Conservation (phyloP, 148 eudicot genomes). For the Cornus kousa region DNA sequence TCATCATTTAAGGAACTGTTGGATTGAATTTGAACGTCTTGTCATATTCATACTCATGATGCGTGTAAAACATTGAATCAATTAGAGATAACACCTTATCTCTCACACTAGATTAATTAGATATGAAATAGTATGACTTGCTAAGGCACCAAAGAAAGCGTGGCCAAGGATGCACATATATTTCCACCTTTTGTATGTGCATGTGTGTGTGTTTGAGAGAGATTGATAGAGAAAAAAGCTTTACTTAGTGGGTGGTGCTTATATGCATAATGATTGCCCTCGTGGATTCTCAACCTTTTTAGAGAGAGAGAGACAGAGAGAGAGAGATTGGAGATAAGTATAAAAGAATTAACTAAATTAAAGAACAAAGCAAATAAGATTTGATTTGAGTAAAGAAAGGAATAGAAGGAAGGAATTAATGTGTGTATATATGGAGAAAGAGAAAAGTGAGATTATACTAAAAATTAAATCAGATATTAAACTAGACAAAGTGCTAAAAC, state of each 20-base stretch:
- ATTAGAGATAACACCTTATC: not conserved
- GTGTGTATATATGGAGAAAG: not conserved
- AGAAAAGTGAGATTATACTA: constrained; percentile 9
- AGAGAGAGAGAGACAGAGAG: not conserved
- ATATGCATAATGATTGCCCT: constrained; percentile 38
- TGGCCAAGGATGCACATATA: not conserved
- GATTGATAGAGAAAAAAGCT: not conserved
- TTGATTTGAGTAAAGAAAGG: constrained; percentile 16
- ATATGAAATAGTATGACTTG: not conserved
- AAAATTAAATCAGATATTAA: not conserved
- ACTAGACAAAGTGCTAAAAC: not conserved
- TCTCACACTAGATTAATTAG: not conserved
- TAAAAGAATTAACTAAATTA: not conserved
- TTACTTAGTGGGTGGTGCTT: not conserved
- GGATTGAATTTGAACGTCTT: too few relatives aligned
- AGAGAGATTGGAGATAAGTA: not conserved
- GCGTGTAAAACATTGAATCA: too few relatives aligned
- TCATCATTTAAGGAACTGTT: too few relatives aligned
- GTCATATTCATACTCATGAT: too few relatives aligned
- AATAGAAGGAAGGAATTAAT: constrained; percentile 9
- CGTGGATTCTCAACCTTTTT: constrained; percentile 26
- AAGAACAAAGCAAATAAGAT: not conserved
- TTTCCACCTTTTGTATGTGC: constrained; percentile 24
- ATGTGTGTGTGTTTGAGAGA: constrained; percentile 29
- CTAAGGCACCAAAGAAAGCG: not conserved